Evolutionary conservation across 768 basidiomycete species (phyloP).

Genomic region (Rhodotorula paludigena): DNA sequence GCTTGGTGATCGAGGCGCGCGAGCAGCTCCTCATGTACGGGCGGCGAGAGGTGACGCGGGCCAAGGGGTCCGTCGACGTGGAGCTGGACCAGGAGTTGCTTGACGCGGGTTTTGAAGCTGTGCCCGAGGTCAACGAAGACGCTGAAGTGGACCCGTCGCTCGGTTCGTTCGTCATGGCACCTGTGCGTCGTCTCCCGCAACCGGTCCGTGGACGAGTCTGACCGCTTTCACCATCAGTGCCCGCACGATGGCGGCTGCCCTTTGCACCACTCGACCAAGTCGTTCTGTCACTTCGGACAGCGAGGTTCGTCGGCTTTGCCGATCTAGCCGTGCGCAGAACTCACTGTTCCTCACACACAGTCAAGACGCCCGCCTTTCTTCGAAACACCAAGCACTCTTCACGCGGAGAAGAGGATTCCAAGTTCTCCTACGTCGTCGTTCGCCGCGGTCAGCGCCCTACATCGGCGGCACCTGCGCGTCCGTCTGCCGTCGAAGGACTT

Average conservation of each 20-base stretch:
- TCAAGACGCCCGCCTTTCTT: conserved; percentile 79
- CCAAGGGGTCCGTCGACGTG: conserved; percentile 18
- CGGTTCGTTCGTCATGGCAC: conserved; percentile 81
- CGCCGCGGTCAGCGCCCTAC: conserved; percentile 68
- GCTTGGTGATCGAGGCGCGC: conserved; percentile 69
- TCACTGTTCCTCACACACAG: conserved; percentile 9
- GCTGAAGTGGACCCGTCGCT: conserved; percentile 38
- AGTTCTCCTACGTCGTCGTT: conserved; percentile 85
- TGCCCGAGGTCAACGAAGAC: conserved; percentile 17
- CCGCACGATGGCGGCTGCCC: conserved; percentile 87
- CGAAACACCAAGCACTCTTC: conserved; percentile 81
- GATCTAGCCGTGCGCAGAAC: not conserved
- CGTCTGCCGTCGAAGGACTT: conserved; percentile 1
- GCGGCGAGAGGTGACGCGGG: conserved; percentile 5
- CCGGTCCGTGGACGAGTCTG: not conserved
- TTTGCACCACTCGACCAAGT: conserved; percentile 49
- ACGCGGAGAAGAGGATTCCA: conserved; percentile 76
- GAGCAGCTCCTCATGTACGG: conserved; percentile 57
- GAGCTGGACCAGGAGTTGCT: conserved; percentile 48
- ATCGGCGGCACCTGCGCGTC: not conserved
- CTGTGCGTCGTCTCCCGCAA: conserved; percentile 55
- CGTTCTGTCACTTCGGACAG: conserved; percentile 74
- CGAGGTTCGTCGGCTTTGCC: conserved; percentile 47
- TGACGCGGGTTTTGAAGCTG: conserved; percentile 25
- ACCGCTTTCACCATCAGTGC: conserved; percentile 55